Base-by-base conservation (phyloP, 176 grass and related monocot genomes). In the Cocos nucifera region DNA sequence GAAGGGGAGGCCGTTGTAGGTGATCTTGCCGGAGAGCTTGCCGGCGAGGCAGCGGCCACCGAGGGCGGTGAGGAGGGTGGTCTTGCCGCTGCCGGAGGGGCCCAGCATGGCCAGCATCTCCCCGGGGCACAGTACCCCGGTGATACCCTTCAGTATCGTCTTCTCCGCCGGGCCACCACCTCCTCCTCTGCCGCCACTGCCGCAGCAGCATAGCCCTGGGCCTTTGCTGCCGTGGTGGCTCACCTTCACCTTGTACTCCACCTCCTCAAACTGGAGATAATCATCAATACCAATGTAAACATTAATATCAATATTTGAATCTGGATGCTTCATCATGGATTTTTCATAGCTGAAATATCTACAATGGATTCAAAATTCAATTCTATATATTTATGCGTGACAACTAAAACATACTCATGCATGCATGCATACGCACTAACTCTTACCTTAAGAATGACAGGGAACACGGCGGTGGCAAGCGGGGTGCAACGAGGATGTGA, bases 51-150 rank as follows among this genome's bases (percentile, higher is more conserved):
- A 77, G 0, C 90, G 85, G 0, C 94, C 88, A 4, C 88, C 94
- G 15, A 98, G 73, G 21, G 79, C 94, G 0, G 84, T 98, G 58
- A 98, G 94, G 10, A 98, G 82, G 57, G 94, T 98, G 19, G 94
- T 98, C 74, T 98, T 98, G 58, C 94, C 94, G 78, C 94, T 98
- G 17, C 94, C 94, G 0, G 94, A 98, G 3, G 94, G 94, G 10
- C 94, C 94, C 21, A 98, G 70, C 94, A 98, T 98, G 54, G 94
- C 94, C 52, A 98, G 79, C 76, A 98, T 81, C 94, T 98, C 94
- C 3, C 94, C 94, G 0, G 94, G 88, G 5, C 84, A 74, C 5
- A 98, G 88, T 49, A 83, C 73, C 2, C 94, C 94, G 3, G 94
- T 87, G 79, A 98, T 81, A 1, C 94, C 94, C 63, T 72, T 89